Conservation (phyloP, 2,329 filamentous ascomycete genomes). For the Aspergillus versicolor region DNA sequence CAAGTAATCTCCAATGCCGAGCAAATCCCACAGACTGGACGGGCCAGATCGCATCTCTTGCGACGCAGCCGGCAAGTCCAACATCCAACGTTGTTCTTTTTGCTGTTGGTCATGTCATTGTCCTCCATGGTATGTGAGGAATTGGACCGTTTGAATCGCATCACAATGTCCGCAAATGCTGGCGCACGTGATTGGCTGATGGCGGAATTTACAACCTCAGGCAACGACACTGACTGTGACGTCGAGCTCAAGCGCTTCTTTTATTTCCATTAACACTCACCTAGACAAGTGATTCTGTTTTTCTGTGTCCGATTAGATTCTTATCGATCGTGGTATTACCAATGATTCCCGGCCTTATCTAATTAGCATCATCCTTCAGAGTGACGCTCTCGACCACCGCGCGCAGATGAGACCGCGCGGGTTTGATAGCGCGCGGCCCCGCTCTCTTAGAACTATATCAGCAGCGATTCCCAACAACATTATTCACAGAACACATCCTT, state of each 20-base stretch:
- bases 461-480: neutral
- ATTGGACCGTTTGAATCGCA: neutral
- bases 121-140: neutral
- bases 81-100: conserved; percentile 34
- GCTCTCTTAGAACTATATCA: neutral
- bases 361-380: neutral
- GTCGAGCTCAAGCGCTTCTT: neutral
- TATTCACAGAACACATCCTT: neutral
- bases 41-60: conserved; percentile 61
- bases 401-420: neutral
- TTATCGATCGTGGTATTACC: too few species aligned
- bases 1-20: conserved; percentile 57
- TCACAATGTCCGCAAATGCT: neutral
- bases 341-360: neutral
- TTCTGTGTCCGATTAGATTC: too few species aligned
- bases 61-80: conserved; percentile 62
- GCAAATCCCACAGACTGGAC: conserved; percentile 55
- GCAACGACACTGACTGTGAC: neutral
- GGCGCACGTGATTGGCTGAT: neutral
- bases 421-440: neutral
- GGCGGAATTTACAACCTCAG: neutral
- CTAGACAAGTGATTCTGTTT: too few species aligned
- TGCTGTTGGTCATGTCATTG: neutral
- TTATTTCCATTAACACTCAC: neutral
- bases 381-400: neutral